Percentiles rank a stretch among this genome's conserved stretches.
These are phyloP conservation scores for Calonectria pseudoreteaudii DNA, from an alignment of 2,329 filamentous ascomycete species.

Conservation along the genomic window DNA sequence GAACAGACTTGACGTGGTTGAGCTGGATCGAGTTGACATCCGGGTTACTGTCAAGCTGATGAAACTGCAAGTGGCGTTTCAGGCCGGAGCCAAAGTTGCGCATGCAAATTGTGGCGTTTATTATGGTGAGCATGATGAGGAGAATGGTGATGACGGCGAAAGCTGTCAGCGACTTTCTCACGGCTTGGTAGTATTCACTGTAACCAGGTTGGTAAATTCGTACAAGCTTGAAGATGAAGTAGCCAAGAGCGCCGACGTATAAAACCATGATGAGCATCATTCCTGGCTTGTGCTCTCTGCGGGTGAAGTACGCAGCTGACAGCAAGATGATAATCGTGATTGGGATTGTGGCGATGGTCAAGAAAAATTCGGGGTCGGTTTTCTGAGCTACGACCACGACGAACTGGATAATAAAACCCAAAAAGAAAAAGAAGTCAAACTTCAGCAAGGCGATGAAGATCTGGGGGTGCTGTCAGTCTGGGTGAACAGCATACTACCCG, in stretches of 20 bases:
- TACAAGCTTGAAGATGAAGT: constrained; percentile 98
- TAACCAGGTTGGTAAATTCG: constrained; percentile 85
- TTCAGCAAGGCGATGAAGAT: constrained; percentile 98
- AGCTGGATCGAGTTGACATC: constrained; percentile 67
- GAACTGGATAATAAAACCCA: constrained; percentile 98
- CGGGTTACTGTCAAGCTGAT: constrained; percentile 64
- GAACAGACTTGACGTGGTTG: constrained; percentile 68
- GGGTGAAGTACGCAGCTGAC: constrained; percentile 87
- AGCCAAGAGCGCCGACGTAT: constrained; percentile 89
- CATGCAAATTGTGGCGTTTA: constrained; percentile 88
- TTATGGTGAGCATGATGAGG: constrained; percentile 88
- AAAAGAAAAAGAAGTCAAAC: constrained; percentile 99
- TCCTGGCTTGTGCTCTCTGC: constrained; percentile 82
- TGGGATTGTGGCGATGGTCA: constrained; percentile 91
- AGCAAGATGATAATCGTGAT: constrained; percentile 91
- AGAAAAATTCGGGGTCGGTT: constrained; percentile 79
- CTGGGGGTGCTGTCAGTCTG: constrained; percentile 58
- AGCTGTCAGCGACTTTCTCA: constrained; percentile 86
- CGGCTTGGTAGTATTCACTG: constrained; percentile 75
- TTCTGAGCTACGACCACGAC: constrained; percentile 85
- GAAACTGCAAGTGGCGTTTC: constrained; percentile 81
- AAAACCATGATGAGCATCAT: constrained; percentile 84
- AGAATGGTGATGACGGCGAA: constrained; percentile 95
- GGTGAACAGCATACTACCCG: background rate
- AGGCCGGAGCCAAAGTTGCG: constrained; percentile 91